Evolutionary conservation across 2,329 filamentous ascomycete genomes (phyloP).

Genomic region (Trichoderma semiorbis): DNA sequence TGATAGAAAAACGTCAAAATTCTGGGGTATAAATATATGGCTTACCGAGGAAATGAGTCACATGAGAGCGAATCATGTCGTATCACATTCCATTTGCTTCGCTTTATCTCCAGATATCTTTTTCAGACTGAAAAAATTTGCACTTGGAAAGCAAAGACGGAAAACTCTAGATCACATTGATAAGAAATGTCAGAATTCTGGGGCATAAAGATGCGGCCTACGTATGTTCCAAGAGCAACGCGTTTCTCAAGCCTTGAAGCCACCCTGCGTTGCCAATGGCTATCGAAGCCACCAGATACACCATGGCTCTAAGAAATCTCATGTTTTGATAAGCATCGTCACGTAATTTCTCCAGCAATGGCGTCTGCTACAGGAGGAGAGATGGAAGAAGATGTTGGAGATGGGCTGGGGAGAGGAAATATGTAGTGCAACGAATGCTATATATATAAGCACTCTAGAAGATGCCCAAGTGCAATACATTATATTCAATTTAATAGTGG

Average conservation of each 20-base stretch:
- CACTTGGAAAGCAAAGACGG: no score
- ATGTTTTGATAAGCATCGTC: not conserved
- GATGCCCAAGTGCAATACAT: not conserved
- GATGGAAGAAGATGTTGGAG: no score
- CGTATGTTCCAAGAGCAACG: not conserved
- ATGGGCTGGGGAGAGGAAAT: no score
- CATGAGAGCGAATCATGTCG: no score
- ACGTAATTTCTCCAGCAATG: not conserved
- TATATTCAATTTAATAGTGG: accelerated
- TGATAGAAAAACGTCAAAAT: not conserved
- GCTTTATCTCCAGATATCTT: no score
- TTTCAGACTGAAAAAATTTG: no score
- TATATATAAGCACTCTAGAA: not conserved
- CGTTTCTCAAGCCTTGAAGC: not conserved
- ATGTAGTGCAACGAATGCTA: no score
- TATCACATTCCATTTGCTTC: no score
- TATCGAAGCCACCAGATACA: not conserved
- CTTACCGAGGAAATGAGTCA: no score
- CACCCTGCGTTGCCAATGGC: not conserved
- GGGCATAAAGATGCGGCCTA: not conserved
- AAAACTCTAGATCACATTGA: no score
- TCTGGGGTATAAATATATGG: no score
- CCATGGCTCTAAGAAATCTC: not conserved
- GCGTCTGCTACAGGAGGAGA: not conserved
- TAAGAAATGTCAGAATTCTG: no score